phyloP scores from a whole-genome alignment of 2,329 filamentous ascomycete species.

The Geoglossum cookeanum region DNA sequence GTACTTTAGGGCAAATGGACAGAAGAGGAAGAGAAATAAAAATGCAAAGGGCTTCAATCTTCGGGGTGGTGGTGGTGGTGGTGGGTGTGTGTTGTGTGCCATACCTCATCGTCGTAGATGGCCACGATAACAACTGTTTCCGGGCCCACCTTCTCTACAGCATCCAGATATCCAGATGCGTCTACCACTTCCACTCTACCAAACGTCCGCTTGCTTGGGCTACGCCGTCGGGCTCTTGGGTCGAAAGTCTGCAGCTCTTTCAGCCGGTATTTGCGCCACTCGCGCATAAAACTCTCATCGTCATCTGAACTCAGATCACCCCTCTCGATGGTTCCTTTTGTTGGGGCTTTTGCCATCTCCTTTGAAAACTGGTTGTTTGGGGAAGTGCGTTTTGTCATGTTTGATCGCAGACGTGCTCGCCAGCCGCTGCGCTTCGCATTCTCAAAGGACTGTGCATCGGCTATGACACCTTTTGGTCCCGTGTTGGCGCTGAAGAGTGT shows the following conservation, averaged over 20 bases:
- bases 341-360: neutral
- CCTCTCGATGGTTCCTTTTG: conserved; percentile 3
- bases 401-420: neutral
- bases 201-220: conserved; percentile 58
- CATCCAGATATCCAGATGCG: conserved; percentile 83
- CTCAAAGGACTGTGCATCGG: conserved; percentile 62
- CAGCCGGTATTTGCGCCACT: conserved; percentile 68
- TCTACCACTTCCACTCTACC: conserved; percentile 71
- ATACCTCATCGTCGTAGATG: conserved; percentile 74
- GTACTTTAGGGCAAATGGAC: too few relatives aligned
- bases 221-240: conserved; percentile 44
- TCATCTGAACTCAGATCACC: conserved; percentile 26
- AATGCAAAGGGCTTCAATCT: neutral
- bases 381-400: neutral
- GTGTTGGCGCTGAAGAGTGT: conserved; percentile 42
- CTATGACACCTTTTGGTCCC: conserved; percentile 73
- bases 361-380: neutral
- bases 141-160: conserved; percentile 70
- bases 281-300: conserved; percentile 63
- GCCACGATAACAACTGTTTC: conserved; percentile 82
- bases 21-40: neutral
- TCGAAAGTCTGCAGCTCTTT: conserved; percentile 48
- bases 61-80: neutral
- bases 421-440: conserved; percentile 26
- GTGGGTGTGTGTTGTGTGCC: conserved; percentile 14